Percentiles rank a stretch among this genome's conserved stretches.
Conservation (phyloP, 2,329 filamentous ascomycete genomes). For the Alternaria tenuissima region DNA sequence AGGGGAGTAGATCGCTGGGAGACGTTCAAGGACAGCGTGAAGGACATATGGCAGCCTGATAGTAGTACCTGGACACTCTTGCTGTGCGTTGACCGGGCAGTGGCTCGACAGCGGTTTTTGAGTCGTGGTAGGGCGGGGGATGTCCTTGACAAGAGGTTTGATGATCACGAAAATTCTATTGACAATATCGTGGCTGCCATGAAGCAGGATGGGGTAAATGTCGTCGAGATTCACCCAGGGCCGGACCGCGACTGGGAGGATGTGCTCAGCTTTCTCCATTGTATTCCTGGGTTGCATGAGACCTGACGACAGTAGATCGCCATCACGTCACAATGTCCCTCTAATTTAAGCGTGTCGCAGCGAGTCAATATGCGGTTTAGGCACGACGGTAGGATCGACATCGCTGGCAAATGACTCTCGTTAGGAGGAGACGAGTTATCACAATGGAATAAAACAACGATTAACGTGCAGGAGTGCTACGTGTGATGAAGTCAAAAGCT, state of each 20-base stretch:
- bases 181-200: conserved; percentile 12
- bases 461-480: background rate
- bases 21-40: conserved; percentile 10
- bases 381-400: background rate
- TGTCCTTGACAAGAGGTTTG: conserved; percentile 17
- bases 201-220: conserved; percentile 9
- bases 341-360: background rate
- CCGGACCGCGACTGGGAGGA: background rate
- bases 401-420: background rate
- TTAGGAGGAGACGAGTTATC: background rate
- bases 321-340: background rate
- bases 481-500: background rate
- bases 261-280: background rate
- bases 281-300: background rate
- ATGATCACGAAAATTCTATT: conserved; percentile 9
- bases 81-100: conserved; percentile 5
- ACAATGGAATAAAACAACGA: background rate
- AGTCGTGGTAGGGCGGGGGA: conserved; percentile 18
- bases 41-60: conserved; percentile 6
- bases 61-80: conserved; percentile 2
- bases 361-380: background rate
- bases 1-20: conserved; percentile 13
- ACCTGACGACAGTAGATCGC: background rate
- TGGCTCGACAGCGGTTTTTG: conserved; percentile 9
- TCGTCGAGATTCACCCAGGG: background rate